Evolutionary conservation across 148 eudicot species (phyloP), one percentile per base, ranked within the genome.

Genomic region (Rhododendron griersonianum): DNA sequence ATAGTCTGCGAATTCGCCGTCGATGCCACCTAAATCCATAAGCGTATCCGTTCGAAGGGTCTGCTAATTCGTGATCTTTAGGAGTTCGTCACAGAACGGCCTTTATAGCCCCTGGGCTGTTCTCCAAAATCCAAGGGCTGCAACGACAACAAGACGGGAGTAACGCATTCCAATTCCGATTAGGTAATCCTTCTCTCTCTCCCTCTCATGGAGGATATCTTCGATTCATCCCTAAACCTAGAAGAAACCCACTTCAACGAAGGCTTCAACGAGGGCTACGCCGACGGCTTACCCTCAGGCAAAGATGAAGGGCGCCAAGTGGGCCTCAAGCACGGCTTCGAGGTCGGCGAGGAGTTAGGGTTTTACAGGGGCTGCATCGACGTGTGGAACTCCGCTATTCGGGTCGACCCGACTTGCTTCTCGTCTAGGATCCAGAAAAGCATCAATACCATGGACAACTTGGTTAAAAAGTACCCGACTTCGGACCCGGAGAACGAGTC

Each of bases 251-350:
- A 95, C 81, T 86, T 87, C 82, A 86, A 90, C 5, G 92, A 93
- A 81, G 98, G 98, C 65, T 96, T 90, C 87, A n/a, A 47, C 50
- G 96, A 95, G 55, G 99, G 99, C 18, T 92, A 90, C 87, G 84
- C 79, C 30, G 93, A 90, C 71, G 98, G 96, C 33, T 85, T 92
- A 33, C 78, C 45, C 73, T 76, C 90, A 11, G 98, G 96, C 7
- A 92, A 87, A 86, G 89, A 91, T 53, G 96, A 94, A 33, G 98
- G 94, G 2, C 90, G 87, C 30, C 86, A 94, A 82, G 98, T 95
- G 81, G 98, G 98, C 25, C 89, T 95, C 35, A 93, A 91, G 85
- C 91, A 89, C 35, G 99, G 98, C 65, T 95, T 95, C 76, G 88
- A 91, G 76, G 80, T 84, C 13, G 98, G 99, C 50, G 90, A 47